Evolutionary conservation across 148 eudicot species (phyloP).

Genomic region (Chenopodium formosanum): DNA sequence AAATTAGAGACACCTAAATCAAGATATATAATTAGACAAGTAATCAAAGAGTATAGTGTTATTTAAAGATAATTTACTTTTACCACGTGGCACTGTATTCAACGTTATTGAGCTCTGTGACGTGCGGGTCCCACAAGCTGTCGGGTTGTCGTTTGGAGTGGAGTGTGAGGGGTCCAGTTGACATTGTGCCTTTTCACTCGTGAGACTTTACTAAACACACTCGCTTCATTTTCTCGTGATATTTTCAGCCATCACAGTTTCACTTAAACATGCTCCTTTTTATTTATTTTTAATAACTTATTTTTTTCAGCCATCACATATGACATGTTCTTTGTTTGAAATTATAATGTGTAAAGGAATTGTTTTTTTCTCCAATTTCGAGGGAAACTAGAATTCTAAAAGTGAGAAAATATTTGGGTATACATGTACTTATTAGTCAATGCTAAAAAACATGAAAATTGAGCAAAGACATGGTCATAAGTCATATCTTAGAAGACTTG

Average conservation of each 20-base stretch:
- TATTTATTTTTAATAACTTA: no score
- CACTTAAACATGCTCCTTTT: background rate
- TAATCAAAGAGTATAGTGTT: background rate
- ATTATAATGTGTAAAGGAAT: no score
- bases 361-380: no score
- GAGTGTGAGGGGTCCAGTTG: constrained; percentile 34
- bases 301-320: background rate
- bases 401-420: no score
- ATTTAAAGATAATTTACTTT: background rate
- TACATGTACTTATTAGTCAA: no score
- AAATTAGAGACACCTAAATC: no score
- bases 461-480: background rate
- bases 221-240: background rate
- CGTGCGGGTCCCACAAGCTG: constrained; percentile 24
- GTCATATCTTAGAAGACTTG: background rate
- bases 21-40: no score
- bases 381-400: background rate
- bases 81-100: constrained; percentile 7
- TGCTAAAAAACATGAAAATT: background rate
- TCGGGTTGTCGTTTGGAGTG: constrained; percentile 39
- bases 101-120: constrained; percentile 28
- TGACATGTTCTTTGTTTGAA: no score
- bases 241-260: background rate
- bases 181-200: constrained; percentile 13
- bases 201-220: background rate